Evolutionary conservation across 2,329 filamentous ascomycete species (phyloP).

Genomic region (Fonsecaea erecta): DNA sequence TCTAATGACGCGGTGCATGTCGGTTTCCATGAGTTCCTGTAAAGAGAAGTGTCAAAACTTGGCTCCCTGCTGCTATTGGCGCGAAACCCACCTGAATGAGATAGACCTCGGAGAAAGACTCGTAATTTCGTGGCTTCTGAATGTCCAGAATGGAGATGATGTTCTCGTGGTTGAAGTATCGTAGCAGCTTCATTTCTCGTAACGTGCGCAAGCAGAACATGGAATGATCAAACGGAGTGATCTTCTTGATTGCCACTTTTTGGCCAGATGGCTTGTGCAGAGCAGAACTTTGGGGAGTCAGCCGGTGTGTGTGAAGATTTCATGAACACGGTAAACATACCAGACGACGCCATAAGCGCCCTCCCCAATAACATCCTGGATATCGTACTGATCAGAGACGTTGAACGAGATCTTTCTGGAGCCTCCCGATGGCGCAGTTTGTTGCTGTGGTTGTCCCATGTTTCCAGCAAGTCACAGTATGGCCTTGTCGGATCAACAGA

Average conservation of each 20-base stretch:
- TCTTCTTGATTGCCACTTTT: constrained; percentile 99
- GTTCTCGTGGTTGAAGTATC: constrained; percentile 99
- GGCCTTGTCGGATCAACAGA: not conserved
- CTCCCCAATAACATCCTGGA: constrained; percentile 98
- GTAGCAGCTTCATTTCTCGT: constrained; percentile 97
- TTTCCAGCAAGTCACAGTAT: constrained; percentile 12
- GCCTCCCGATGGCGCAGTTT: constrained; percentile 59
- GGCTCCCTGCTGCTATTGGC: not conserved
- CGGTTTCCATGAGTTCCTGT: constrained; percentile 98
- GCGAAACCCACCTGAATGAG: constrained; percentile 79
- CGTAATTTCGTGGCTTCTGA: constrained; percentile 94
- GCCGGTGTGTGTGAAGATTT: constrained; percentile 13
- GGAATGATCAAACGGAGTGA: constrained; percentile 97
- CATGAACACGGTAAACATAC: constrained; percentile 59
- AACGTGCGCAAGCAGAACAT: constrained; percentile 98
- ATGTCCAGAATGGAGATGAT: constrained; percentile 99
- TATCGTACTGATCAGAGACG: constrained; percentile 98
- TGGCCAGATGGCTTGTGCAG: constrained; percentile 97
- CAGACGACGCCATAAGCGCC: constrained; percentile 98
- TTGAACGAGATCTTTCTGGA: constrained; percentile 98
- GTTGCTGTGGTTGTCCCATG: constrained; percentile 51
- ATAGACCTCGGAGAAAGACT: constrained; percentile 96
- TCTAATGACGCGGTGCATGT: constrained; percentile 98
- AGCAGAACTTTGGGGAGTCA: constrained; percentile 69
- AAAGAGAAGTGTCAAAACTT: constrained; percentile 18